A percentile compares a stretch with the other conserved stretches of the same genome.
Conservation (phyloP, 768 basidiomycete species). For the Glaciozyma antarctica region DNA sequence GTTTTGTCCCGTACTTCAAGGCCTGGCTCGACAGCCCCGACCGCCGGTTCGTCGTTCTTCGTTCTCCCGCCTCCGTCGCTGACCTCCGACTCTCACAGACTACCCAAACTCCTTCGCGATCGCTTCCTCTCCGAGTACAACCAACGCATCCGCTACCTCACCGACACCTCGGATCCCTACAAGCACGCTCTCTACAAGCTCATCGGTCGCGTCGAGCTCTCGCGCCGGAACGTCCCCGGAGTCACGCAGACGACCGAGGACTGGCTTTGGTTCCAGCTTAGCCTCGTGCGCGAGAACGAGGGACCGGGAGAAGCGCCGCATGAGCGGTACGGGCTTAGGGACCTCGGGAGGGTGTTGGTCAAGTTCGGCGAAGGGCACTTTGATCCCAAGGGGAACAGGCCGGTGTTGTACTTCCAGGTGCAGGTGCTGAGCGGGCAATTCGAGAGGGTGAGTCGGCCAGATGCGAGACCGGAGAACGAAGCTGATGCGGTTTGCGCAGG, state of each 20-base stretch:
- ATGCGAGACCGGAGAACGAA: neutral
- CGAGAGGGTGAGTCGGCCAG: constrained; percentile 56
- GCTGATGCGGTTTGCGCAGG: constrained; percentile 45
- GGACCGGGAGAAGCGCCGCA: constrained; percentile 47
- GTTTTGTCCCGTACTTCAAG: constrained; percentile 71
- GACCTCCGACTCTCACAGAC: constrained; percentile 12
- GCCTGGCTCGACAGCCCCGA: constrained; percentile 75
- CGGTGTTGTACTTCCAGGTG: constrained; percentile 48
- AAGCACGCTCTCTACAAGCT: constrained; percentile 93
- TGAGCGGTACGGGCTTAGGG: constrained; percentile 48
- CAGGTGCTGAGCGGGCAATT: constrained; percentile 88
- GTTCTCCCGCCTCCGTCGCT: neutral
- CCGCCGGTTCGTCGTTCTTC: constrained; percentile 49
- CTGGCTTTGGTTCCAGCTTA: constrained; percentile 96
- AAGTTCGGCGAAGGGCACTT: constrained; percentile 47
- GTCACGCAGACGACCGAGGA: constrained; percentile 92
- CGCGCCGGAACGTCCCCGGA: constrained; percentile 63
- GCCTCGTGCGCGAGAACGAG: constrained; percentile 68
- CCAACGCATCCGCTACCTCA: constrained; percentile 72
- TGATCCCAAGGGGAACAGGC: constrained; percentile 37
- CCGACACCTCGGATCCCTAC: constrained; percentile 71
- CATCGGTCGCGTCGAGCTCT: constrained; percentile 81
- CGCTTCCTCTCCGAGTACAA: constrained; percentile 52
- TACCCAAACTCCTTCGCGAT: constrained; percentile 46
- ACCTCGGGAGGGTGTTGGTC: constrained; percentile 38